phyloP scores from a whole-genome alignment of 495 filamentous ascomycete species.

The Trichoderma reesei region DNA sequence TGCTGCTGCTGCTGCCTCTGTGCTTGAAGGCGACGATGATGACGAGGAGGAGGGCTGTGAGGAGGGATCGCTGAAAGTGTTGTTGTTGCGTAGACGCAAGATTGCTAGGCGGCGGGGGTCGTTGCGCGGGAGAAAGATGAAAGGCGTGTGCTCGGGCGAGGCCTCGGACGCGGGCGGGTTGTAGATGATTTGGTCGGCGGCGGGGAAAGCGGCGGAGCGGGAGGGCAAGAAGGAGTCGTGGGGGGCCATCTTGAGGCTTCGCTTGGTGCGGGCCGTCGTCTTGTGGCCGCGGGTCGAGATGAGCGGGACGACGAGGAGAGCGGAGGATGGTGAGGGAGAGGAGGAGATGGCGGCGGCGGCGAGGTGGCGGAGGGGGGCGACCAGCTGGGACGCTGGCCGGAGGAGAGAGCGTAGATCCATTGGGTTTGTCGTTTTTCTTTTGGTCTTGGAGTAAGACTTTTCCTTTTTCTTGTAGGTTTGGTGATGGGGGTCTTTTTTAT shows the following conservation, averaged over 20 bases:
- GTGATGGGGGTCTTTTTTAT: neutral
- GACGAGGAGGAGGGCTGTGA: too few species aligned
- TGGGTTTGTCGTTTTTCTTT: neutral
- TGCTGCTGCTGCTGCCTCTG: conserved; percentile 1
- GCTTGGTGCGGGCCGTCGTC: conserved; percentile 58
- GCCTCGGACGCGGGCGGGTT: conserved; percentile 86
- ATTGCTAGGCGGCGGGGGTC: conserved; percentile 56
- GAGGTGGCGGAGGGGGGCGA: conserved; percentile 10
- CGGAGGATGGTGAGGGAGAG: too few species aligned
- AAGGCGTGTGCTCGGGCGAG: conserved; percentile 75
- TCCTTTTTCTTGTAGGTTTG: too few species aligned
- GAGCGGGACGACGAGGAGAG: too few species aligned
- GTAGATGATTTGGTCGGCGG: conserved; percentile 67
- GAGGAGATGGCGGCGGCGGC: neutral
- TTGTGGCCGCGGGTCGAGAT: conserved; percentile 48
- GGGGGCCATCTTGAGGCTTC: conserved; percentile 61
- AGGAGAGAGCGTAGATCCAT: conserved; percentile 24
- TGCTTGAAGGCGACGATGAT: too few species aligned
- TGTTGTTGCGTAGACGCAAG: conserved; percentile 24
- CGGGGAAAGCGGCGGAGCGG: conserved; percentile 21
- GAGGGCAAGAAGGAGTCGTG: conserved; percentile 55
- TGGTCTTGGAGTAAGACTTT: neutral
- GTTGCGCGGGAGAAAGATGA: conserved; percentile 73
- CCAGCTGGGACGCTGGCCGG: conserved; percentile 20
- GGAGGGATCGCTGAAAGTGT: conserved; percentile 1